Evolutionary conservation across 257 asterid genomes (phyloP).

Genomic region (Solanum peruvianum): DNA sequence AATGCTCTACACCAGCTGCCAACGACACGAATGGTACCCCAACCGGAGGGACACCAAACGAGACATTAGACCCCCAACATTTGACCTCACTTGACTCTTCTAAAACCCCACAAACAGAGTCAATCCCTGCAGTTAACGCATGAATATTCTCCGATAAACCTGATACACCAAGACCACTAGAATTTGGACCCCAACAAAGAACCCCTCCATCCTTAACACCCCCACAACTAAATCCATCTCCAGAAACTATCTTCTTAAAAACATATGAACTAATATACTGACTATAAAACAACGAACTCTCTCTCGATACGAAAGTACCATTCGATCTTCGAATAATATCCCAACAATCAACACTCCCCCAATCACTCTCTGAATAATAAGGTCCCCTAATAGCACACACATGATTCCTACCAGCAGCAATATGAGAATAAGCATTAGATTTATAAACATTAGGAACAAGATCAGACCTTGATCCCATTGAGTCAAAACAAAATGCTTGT

Average conservation of each 20-base stretch:
- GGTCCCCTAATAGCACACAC: conserved; percentile 76
- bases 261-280: conserved; percentile 23
- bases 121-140: conserved; percentile 43
- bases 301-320: conserved; percentile 17
- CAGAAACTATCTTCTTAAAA: conserved; percentile 56
- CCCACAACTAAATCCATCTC: conserved; percentile 84
- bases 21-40: conserved; percentile 52
- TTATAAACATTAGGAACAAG: conserved; percentile 49
- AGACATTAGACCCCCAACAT: conserved; percentile 58
- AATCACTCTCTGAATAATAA: conserved; percentile 46
- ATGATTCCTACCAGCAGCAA: conserved; percentile 75
- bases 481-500: conserved; percentile 68
- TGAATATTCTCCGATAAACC: conserved; percentile 18
- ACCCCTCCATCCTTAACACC: conserved; percentile 41
- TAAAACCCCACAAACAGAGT: conserved; percentile 57
- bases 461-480: conserved; percentile 32
- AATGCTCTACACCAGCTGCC: conserved; percentile 66
- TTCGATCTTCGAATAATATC: conserved; percentile 36
- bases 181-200: conserved; percentile 72
- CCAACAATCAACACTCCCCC: conserved; percentile 80
- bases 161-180: conserved; percentile 29
- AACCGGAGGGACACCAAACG: conserved; percentile 25
- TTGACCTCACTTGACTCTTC: conserved; percentile 44
- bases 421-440: conserved; percentile 45
- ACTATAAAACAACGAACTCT: conserved; percentile 36